phyloP scores from a whole-genome alignment of 2,329 filamentous ascomycete genomes.

The Colletotrichum higginsianum region DNA sequence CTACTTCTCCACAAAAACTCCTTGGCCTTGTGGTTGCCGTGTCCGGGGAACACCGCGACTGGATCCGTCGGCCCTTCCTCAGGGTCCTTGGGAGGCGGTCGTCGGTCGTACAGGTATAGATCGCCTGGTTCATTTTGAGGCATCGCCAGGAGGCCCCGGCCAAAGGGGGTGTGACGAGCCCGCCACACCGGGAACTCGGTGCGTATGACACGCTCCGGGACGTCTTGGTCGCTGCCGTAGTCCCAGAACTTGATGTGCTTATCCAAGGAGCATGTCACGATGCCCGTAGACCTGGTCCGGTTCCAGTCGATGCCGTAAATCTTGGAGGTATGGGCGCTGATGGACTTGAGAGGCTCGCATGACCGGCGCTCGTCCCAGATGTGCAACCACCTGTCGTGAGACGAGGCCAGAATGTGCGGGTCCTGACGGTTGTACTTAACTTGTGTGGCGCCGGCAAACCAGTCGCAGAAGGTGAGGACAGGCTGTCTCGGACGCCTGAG shows the following conservation, averaged over 20 bases:
- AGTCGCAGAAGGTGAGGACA: constrained; percentile 88
- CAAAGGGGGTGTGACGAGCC: constrained; percentile 92
- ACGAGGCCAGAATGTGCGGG: constrained; percentile 88
- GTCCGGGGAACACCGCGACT: constrained; percentile 72
- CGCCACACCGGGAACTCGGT: constrained; percentile 93
- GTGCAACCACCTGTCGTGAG: constrained; percentile 88
- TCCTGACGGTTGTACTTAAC: constrained; percentile 95
- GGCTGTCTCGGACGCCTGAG: constrained; percentile 81
- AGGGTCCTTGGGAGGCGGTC: constrained; percentile 61
- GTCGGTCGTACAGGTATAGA: constrained; percentile 86
- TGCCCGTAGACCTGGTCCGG: constrained; percentile 77
- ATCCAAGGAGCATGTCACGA: constrained; percentile 92
- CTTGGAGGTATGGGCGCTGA: constrained; percentile 90
- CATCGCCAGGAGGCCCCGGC: constrained; percentile 89
- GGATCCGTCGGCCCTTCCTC: constrained; percentile 63
- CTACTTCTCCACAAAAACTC: constrained; percentile 92
- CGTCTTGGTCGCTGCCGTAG: constrained; percentile 73
- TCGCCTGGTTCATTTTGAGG: constrained; percentile 90
- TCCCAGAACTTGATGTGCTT: constrained; percentile 97
- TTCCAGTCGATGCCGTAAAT: constrained; percentile 98
- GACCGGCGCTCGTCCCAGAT: constrained; percentile 92
- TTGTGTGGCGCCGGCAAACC: constrained; percentile 93
- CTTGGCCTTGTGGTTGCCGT: constrained; percentile 80
- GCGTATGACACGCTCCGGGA: constrained; percentile 82
- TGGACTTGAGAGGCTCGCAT: constrained; percentile 83